These are phyloP conservation scores for Aureobasidium sp. DNA, from an alignment of 2,329 filamentous ascomycete species.

Conservation along the genomic window DNA sequence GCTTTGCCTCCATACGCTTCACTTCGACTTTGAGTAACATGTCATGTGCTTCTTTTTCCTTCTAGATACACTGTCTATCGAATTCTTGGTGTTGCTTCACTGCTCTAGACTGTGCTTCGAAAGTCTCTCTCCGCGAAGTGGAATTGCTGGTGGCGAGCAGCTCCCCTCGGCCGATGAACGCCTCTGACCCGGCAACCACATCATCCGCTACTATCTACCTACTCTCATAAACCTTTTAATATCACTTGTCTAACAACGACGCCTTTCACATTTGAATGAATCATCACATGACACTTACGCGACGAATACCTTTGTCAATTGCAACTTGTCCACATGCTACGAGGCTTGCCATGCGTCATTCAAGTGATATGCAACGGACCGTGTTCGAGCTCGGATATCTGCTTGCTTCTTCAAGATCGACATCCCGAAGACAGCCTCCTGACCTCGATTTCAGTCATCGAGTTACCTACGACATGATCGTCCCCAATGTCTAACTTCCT, in stretches of 20 bases:
- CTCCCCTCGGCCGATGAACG: background rate
- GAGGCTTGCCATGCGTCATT: background rate
- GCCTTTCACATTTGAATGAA: background rate
- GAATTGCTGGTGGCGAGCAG: background rate
- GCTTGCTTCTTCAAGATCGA: background rate
- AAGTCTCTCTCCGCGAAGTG: background rate
- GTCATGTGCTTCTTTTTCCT: slow-evolving; percentile 10
- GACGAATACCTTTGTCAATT: background rate
- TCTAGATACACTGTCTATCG: background rate
- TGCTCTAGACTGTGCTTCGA: background rate
- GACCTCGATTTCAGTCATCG: background rate
- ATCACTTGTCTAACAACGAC: background rate
- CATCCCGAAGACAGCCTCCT: background rate
- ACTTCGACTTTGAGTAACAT: background rate
- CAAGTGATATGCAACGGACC: background rate
- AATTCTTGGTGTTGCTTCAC: background rate
- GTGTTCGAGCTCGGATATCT: background rate
- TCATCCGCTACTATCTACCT: background rate
- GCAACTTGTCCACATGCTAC: background rate
- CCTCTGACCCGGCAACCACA: background rate
- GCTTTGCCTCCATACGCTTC: background rate
- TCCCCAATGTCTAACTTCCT: background rate
- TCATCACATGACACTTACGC: too few relatives aligned
- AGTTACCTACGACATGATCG: too few relatives aligned
- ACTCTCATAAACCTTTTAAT: background rate